Evolutionary conservation across 2,329 filamentous ascomycete species (phyloP), one percentile per base, ranked within the genome.

Genomic region (Pezizomycotina sp.): DNA sequence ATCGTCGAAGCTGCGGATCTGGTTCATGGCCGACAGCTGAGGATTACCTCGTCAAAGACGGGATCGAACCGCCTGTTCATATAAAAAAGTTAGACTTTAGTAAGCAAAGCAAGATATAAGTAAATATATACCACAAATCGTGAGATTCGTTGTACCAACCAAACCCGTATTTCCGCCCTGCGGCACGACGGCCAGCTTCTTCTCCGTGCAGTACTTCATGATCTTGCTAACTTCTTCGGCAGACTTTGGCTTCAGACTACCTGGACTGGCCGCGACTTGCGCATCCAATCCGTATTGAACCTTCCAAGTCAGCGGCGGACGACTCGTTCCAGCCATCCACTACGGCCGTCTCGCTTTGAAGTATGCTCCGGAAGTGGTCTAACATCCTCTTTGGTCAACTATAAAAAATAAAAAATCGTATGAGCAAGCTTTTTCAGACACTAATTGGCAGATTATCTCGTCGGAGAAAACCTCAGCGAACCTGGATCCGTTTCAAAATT

Each of bases 201-300:
- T 75, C 50, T 91, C 75, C 58, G 95, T 95, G 68, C 89, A 98
- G 66, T 95, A 93, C 57, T 77, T 76, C 50, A 98, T 60, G 42
- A 95, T 75, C 60, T 77, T 69, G 69, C 82, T 92, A 51, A 95
- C 80, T 59, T 98, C 77, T 52, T 86, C 74, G 1, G 81, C 86
- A 10, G 71, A 77, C 33, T 68, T 70, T 7, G 89, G 89, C 60
- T 83, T 91, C 45, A 98, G 62, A 4, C 16, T 98, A 63, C 53
- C 75, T 73, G 43, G 80, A 74, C 59, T 93, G 83, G 19, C 89
- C 91, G 43, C 80, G 75, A 98, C 62, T 98, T 98, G 59, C 80
- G 76, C 84, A 98, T 93, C 89, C 91, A 98, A 61, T 98, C 89
- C 55, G 75, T 73, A 60, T 98, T 98, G 67, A 83, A 98, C 5